Base-by-base conservation (phyloP, 2,329 filamentous ascomycete species). In the Cladophialophora bantiana region DNA sequence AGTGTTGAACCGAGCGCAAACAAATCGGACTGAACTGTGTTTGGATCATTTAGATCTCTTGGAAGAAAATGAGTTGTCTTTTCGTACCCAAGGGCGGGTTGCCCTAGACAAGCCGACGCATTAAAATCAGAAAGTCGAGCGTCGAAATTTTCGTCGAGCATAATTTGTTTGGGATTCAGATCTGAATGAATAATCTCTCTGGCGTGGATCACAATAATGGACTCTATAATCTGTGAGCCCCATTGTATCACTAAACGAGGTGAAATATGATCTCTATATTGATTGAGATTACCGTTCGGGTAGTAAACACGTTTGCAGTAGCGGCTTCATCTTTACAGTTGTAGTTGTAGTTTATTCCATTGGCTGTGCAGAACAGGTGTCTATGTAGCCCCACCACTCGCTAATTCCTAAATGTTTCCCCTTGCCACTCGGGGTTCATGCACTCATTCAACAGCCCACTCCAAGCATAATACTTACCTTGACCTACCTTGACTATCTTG, bases 61-160 rank as follows among this genome's bases (percentile, higher is more conserved):
- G 60, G 60, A 9, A 63, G 36, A 32, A 18, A 63, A 35, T 63
- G 50, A 50, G 48, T 63, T 38, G 60, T n/a, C 26, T 56, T 63
- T 48, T 57, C 60, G 9, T 20, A 56, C 6, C 60, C 50, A 31
- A 63, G 53, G 10, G 60, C 50, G 7, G 53, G 36, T 20, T 56
- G 60, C 18, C 53, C 60, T 32, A 42, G 31, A n/a, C 15, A n/a
- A n/a, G n/a, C n/a, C 7, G 60, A 55, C 15, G 60, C 60, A 56
- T 68, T 70, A 53, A 73, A 72, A 52, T 74, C 72, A 38, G 70
- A 67, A 7, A 74, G 65, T 12, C 65, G 70, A n/a, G 72, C 35
- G 65, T 74, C 55, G 15, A 72, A 65, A 62, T 78, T 77, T 9
- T 77, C 76, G 65, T 77, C 74, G n/a, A 78, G 68, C 3, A 78